phyloP scores from a whole-genome alignment of 2,329 filamentous ascomycete species.

The Scleromitrula shiraiana region DNA sequence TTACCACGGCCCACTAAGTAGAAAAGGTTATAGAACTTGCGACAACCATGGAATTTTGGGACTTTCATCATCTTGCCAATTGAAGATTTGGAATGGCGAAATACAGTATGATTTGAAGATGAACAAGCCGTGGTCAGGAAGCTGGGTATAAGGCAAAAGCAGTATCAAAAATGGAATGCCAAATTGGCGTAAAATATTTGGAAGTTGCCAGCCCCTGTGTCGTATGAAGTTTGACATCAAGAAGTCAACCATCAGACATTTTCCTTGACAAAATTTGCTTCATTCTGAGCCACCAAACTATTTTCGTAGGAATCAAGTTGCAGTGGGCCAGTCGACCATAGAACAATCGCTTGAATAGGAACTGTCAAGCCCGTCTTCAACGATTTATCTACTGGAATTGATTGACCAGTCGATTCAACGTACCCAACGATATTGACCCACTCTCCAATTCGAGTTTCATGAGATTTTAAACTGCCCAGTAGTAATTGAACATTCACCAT shows the following conservation, averaged over 20 bases:
- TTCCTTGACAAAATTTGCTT: not conserved
- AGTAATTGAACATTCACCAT: conserved; percentile 65
- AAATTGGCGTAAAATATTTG: too few species aligned
- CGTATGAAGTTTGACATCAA: too few species aligned
- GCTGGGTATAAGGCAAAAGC: too few species aligned
- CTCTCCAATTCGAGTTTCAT: conserved; percentile 62
- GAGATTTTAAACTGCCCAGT: conserved; percentile 53
- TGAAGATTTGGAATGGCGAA: too few species aligned
- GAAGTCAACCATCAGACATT: not conserved
- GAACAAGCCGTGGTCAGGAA: too few species aligned
- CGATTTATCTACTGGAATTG: conserved; percentile 7
- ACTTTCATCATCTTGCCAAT: too few species aligned
- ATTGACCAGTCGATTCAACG: conserved; percentile 35
- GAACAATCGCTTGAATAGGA: conserved; percentile 62
- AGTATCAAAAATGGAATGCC: too few species aligned
- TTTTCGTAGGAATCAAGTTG: conserved; percentile 64
- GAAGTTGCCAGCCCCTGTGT: too few species aligned
- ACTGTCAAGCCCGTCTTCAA: conserved; percentile 30
- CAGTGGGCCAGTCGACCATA: conserved; percentile 71
- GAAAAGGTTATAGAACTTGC: too few species aligned
- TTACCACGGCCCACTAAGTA: too few species aligned
- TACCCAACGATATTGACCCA: conserved; percentile 91
- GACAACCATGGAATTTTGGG: too few species aligned
- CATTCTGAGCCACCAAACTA: conserved; percentile 13
- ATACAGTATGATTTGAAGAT: too few species aligned